Base-by-base conservation (phyloP, 2,329 filamentous ascomycete genomes). In the Amesomyces nigricolor region DNA sequence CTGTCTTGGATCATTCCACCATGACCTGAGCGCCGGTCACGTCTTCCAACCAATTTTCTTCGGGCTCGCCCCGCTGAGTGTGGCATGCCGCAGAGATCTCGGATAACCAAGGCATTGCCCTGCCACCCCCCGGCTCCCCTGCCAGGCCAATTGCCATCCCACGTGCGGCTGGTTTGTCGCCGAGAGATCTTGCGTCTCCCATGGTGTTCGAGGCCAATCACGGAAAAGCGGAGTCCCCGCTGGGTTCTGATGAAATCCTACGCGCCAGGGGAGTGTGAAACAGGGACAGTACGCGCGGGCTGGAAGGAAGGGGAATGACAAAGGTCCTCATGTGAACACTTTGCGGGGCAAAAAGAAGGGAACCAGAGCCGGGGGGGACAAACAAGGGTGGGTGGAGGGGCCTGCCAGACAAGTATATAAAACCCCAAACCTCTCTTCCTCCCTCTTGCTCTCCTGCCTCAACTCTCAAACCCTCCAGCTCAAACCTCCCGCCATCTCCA, bases 121-220 rank as follows among this genome's bases (percentile, higher is more conserved):
- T 46, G 13, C 39, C 47, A 32, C 42, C 40, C 48, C 53, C 54
- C 22, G 29, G 30, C 22, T 35, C n/a, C 49, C 49, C 43, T 11
- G 51, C 52, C 52, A 54, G 54, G 44, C 63, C 65, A 67, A 65
- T 66, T 59, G 47, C 26, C 47, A 57, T 58, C 58, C 61, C 65
- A 67, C 65, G 63, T 67, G 66, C 60, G 53, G 50, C 40, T 32
- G 26, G 37, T 49, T 49, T 51, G 35, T 51, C 49, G 54, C 54
- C 55, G 37, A 57, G 53, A 53, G 54, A 51, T 59, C 47, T 51
- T 51, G 51, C 52, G 51, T 38, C 40, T 37, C 30, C 47, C 35
- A 22, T 38, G n/a, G n/a, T 43, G 13, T 30, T 53, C 40, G 47
- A 62, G 11, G 37, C 60, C 58, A 62, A 61, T 62, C 54, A 61